These are phyloP conservation scores for Blastobotrys terrestris DNA, from an alignment of 805 yeast species.

Conservation along the genomic window DNA sequence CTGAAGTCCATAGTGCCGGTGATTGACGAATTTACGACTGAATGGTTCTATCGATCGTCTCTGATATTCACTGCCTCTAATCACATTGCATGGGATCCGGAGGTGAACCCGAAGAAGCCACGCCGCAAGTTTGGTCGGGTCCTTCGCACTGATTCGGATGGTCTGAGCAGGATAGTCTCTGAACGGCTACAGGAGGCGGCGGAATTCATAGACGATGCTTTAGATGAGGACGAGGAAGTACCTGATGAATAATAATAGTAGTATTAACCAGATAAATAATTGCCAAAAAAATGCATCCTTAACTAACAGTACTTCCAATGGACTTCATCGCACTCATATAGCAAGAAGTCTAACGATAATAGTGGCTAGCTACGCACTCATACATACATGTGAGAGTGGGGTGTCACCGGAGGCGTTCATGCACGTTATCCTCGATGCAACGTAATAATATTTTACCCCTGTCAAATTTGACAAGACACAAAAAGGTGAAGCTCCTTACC, in stretches of 20 bases:
- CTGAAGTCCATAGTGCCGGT: conserved; percentile 77
- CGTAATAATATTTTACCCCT: background rate
- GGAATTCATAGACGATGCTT: conserved; percentile 51
- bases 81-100: conserved; percentile 76
- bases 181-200: conserved; percentile 82
- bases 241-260: background rate
- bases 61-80: conserved; percentile 68
- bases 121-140: conserved; percentile 91
- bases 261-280: background rate
- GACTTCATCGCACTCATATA: too few species aligned
- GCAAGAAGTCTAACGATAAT: too few species aligned
- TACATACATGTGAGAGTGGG: background rate
- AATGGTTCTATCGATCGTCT: conserved; percentile 87
- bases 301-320: too few species aligned
- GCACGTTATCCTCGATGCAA: background rate
- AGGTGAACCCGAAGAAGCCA: conserved; percentile 53
- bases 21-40: conserved; percentile 82
- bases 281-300: too few species aligned
- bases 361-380: background rate
- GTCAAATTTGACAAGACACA: too few species aligned
- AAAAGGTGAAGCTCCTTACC: too few species aligned
- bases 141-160: conserved; percentile 62
- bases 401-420: background rate
- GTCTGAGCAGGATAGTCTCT: conserved; percentile 66
- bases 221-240: conserved; percentile 13